These are phyloP conservation scores for Solanum habrochaites DNA, from an alignment of 257 asterid species.

Conservation along the genomic window DNA sequence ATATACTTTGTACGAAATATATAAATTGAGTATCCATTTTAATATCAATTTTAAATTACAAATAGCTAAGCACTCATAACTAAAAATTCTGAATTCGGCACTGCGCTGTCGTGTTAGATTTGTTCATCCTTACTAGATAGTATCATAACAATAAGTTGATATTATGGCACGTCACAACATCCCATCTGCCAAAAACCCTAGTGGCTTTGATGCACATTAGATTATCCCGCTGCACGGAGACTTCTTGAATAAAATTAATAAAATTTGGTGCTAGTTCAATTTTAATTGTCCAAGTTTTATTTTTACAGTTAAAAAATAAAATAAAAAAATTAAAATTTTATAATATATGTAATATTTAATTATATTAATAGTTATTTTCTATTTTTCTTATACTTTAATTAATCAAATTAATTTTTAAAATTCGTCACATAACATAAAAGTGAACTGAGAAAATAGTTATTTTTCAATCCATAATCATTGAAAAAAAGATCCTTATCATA, in stretches of 20 bases:
- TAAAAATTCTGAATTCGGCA: too few relatives aligned
- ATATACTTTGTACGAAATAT: too few relatives aligned
- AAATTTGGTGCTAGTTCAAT: too few relatives aligned
- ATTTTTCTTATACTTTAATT: too few relatives aligned
- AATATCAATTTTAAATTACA: rapidly evolving
- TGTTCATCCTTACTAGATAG: too few relatives aligned
- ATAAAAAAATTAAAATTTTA: rapidly evolving
- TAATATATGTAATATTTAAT: too few relatives aligned
- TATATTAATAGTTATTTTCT: too few relatives aligned
- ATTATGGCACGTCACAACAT: neutral
- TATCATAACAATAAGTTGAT: neutral
- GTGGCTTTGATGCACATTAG: neutral
- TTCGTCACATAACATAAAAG: rapidly evolving
- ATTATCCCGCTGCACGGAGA: neutral
- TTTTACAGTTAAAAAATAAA: too few relatives aligned
- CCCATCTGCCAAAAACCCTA: neutral
- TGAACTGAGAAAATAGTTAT: neutral
- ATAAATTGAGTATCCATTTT: too few relatives aligned
- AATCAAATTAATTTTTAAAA: too few relatives aligned
- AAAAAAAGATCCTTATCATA: neutral
- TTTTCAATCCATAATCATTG: neutral
- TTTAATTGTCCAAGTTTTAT: too few relatives aligned
- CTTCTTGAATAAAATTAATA: neutral
- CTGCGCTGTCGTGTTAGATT: too few relatives aligned
- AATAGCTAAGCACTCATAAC: rapidly evolving